These are phyloP conservation scores for Fulvia fulva DNA, from an alignment of 2,329 filamentous ascomycete genomes.

Conservation along the genomic window DNA sequence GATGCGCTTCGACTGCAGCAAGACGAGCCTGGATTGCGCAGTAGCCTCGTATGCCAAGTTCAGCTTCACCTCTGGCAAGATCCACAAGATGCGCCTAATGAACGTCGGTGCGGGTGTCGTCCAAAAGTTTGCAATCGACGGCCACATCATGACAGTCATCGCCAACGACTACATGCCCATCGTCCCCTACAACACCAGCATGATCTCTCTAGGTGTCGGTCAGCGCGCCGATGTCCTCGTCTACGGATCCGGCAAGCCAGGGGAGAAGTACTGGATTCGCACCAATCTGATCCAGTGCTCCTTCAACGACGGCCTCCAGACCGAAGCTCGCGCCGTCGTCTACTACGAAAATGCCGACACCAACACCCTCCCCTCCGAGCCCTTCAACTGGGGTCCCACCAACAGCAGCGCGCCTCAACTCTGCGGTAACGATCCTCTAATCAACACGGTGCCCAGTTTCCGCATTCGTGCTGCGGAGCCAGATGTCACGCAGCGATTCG, in stretches of 20 bases:
- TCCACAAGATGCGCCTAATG: conserved; percentile 40
- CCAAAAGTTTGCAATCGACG: conserved; percentile 46
- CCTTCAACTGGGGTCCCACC: conserved; percentile 43
- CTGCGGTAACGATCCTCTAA: conserved; percentile 58
- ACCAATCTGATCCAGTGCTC: conserved; percentile 9
- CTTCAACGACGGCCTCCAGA: conserved; percentile 7
- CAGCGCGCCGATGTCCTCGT: conserved; percentile 49
- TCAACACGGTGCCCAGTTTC: conserved; percentile 50
- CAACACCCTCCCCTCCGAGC: conserved; percentile 38
- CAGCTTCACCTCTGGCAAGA: conserved; percentile 38
- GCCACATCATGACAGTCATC: conserved; percentile 40
- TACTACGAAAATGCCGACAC: conserved; percentile 60
- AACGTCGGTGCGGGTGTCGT: conserved; percentile 40
- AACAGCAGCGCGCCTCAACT: background rate
- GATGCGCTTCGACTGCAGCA: conserved; percentile 25
- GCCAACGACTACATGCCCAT: conserved; percentile 41
- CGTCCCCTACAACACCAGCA: conserved; percentile 36
- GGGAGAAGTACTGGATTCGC: conserved; percentile 36
- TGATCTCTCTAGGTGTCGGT: conserved; percentile 55
- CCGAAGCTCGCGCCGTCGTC: conserved; percentile 55
- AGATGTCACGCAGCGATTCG: conserved; percentile 37
- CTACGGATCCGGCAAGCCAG: conserved; percentile 17
- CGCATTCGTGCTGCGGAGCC: conserved; percentile 40
- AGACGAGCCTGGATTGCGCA: conserved; percentile 20
- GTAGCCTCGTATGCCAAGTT: conserved; percentile 26